Conservation (phyloP, 306 rosid species). For the Psophocarpus tetragonolobus region DNA sequence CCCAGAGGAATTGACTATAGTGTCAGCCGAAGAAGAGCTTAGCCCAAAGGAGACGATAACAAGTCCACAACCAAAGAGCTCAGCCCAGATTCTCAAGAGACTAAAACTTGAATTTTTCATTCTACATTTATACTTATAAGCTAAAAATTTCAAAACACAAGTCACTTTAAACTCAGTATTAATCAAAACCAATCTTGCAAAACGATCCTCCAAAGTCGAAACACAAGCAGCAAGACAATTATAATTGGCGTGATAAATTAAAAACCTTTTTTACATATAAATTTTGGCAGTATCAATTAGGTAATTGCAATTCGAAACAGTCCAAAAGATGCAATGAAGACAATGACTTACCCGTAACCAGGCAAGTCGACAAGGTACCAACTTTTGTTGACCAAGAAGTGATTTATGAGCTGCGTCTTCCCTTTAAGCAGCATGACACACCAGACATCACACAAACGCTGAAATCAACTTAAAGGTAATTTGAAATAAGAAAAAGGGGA, state of each 20-base stretch:
- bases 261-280: too few relatives aligned
- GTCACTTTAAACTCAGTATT: background rate
- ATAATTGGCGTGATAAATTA: background rate
- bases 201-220: background rate
- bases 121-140: background rate
- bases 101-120: background rate
- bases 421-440: constrained; percentile 51
- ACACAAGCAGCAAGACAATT: background rate
- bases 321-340: background rate
- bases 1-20: too few relatives aligned
- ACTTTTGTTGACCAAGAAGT: constrained; percentile 85
- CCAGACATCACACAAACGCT: background rate
- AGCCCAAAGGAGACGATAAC: too few relatives aligned
- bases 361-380: constrained; percentile 98
- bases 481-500: too few relatives aligned
- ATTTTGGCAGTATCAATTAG: too few relatives aligned
- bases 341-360: constrained; percentile 74
- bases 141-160: background rate
- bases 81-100: too few relatives aligned
- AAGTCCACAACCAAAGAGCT: too few relatives aligned
- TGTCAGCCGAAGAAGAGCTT: too few relatives aligned
- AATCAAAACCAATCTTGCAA: background rate
- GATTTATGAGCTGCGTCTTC: constrained; percentile 93
- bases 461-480: background rate
- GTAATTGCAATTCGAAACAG: background rate